phyloP scores from a whole-genome alignment of 78 protist species.

The Isochrysis galbana region DNA sequence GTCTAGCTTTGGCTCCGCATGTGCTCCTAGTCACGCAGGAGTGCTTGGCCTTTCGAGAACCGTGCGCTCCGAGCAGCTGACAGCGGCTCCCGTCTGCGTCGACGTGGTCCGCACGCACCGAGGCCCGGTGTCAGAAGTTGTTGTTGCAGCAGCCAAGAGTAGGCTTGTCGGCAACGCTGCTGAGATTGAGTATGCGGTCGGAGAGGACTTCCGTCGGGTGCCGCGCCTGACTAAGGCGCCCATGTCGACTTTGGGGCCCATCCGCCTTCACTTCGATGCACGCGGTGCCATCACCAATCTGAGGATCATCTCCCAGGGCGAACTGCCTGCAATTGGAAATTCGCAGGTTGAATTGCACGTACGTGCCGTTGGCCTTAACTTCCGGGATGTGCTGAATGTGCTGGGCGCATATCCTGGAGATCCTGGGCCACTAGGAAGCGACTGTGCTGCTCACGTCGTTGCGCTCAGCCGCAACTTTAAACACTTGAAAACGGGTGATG shows the following conservation, averaged over 20 bases:
- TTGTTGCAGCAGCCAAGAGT: not conserved
- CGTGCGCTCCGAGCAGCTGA: not conserved
- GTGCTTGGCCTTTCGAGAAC: not conserved
- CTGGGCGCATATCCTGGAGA: not conserved
- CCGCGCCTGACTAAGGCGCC: not conserved
- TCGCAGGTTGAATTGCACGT: not conserved
- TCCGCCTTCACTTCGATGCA: not conserved
- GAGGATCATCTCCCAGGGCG: not conserved
- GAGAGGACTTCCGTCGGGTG: not conserved
- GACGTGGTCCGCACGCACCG: not conserved
- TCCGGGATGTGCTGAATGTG: conserved; percentile 19
- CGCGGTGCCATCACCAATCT: not conserved
- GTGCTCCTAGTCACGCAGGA: not conserved
- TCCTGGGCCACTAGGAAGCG: not conserved
- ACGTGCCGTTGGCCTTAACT: not conserved
- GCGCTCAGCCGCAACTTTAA: not conserved
- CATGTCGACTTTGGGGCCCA: not conserved
- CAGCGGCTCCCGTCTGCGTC: not conserved
- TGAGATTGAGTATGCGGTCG: not conserved
- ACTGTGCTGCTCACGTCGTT: not conserved
- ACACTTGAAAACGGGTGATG: not conserved
- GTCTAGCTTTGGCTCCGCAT: not conserved
- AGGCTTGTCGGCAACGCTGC: not conserved
- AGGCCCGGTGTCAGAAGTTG: not conserved
- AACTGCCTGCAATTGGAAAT: not conserved